Base-by-base conservation (phyloP, 2,329 filamentous ascomycete species). In the Cladophialophora chaetospira region DNA sequence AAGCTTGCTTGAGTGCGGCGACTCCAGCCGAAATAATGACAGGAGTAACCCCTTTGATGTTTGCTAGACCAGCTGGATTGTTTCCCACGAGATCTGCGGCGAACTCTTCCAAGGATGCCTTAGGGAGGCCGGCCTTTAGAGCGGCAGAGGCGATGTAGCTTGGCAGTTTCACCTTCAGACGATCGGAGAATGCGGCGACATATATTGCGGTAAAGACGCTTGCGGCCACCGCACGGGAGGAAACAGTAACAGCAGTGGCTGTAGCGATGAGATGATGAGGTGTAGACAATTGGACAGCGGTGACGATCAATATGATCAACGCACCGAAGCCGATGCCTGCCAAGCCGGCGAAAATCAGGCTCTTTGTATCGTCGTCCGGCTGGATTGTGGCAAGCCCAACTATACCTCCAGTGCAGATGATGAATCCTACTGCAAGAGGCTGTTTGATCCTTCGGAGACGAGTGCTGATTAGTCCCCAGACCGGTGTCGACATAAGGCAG, bases 341-440 rank as follows among this genome's bases (percentile, higher is more conserved):
- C n/a, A 58, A 35, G 17, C 42, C 52, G 5, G 52, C 43, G 17
- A 55, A 55, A 8, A 26, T 35, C 9, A 58, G 15, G 9, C 51
- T 4, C 3, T 21, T 51, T 11, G 25, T 13, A 11, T 36, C 25
- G n/a, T 55, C 26, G 19, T 40, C 44, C 35, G 56, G 56, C 26
- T 58, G 28, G 17, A 58, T 25, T 10, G 56, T 58, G n/a, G 44
- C 45, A 6, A 58, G 15, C 5, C 56, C 56, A 26, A 51, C 28
- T 4, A 45, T 44, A 25, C 56, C 52, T 10, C 23, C 45, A 4
- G 42, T 35, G 44, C 35, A 42, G n/a, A 51, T 4, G 11, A 36
- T 4, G 44, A 55, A 58, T 19, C 43, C 56, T 8, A 36, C 52
- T 8, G 35, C 10, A 13, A 58, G n/a, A 11, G 45, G 25, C 23